phyloP scores from a whole-genome alignment of 2,329 filamentous ascomycete species.

The Aspergillus eucalypticola region DNA sequence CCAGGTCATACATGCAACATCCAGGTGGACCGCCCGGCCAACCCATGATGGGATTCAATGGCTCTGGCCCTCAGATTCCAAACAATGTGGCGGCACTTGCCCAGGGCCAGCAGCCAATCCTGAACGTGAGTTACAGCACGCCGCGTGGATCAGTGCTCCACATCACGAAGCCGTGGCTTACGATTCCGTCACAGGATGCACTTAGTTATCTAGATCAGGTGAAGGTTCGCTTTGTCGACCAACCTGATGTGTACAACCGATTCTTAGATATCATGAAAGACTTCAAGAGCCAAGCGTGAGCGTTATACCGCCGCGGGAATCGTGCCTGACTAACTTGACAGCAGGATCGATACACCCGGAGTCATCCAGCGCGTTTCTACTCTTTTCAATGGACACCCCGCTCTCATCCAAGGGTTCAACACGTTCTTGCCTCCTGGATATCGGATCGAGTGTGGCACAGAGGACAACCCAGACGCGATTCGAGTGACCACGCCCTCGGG shows the following conservation, averaged over 20 bases:
- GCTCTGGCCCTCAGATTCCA: slow-evolving; percentile 46
- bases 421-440: slow-evolving; percentile 96
- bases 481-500: slow-evolving; percentile 96
- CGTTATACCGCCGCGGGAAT: slow-evolving; percentile 24
- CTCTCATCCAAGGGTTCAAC: slow-evolving; percentile 95
- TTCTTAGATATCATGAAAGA: slow-evolving; percentile 99
- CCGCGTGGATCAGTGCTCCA: background rate
- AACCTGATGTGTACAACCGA: slow-evolving; percentile 94
- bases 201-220: slow-evolving; percentile 97
- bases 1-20: slow-evolving; percentile 64
- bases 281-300: slow-evolving; percentile 94
- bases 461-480: slow-evolving; percentile 93
- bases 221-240: slow-evolving; percentile 95
- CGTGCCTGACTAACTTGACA: slow-evolving; percentile 16
- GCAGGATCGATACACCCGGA: slow-evolving; percentile 87
- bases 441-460: slow-evolving; percentile 90
- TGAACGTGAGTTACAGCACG: slow-evolving; percentile 56
- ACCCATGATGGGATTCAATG: slow-evolving; percentile 53
- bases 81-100: slow-evolving; percentile 61
- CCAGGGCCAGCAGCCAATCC: slow-evolving; percentile 80
- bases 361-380: slow-evolving; percentile 96
- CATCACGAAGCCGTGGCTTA: background rate
- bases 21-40: slow-evolving; percentile 55
- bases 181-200: slow-evolving; percentile 65
- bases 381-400: slow-evolving; percentile 92